Percentiles rank a stretch among this genome's conserved stretches.
Evolutionary conservation across 345 rosid species (phyloP).

Genomic region (Triadica sebifera): DNA sequence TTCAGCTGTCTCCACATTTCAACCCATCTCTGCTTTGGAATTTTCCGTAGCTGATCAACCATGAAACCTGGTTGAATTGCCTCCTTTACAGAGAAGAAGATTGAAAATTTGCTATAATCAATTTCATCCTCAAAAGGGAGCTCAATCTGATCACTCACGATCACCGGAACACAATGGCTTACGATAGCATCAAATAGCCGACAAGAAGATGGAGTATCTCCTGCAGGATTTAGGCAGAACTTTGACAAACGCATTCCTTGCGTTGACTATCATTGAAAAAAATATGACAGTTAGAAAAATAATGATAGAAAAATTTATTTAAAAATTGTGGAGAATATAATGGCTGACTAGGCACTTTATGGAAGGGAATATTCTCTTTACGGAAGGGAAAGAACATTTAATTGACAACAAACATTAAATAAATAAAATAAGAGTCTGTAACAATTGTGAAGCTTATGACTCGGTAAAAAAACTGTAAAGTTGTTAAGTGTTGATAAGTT

Average conservation of each 20-base stretch:
- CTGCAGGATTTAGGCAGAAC: conserved; percentile 83
- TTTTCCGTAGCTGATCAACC: conserved; percentile 54
- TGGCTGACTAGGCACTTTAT: background rate
- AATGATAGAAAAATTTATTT: background rate
- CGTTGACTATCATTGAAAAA: conserved; percentile 47
- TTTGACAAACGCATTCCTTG: conserved; percentile 82
- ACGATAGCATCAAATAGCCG: conserved; percentile 80
- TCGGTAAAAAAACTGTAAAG: too few relatives aligned
- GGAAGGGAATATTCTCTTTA: too few relatives aligned
- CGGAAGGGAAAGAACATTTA: too few relatives aligned
- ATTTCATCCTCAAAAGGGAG: conserved; percentile 81
- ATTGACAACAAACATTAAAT: background rate
- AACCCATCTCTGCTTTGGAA: conserved; percentile 71
- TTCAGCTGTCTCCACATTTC: conserved; percentile 68
- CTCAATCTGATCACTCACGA: conserved; percentile 75
- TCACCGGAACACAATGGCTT: conserved; percentile 82
- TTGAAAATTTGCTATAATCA: conserved; percentile 65
- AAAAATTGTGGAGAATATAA: background rate
- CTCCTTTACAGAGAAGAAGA: conserved; percentile 70
- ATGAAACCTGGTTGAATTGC: conserved; percentile 63
- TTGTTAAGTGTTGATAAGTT: too few relatives aligned
- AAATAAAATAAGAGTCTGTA: too few relatives aligned
- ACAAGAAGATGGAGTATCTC: conserved; percentile 92
- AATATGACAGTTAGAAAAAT: conserved; percentile 9
- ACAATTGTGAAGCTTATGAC: too few relatives aligned